These are phyloP conservation scores for Lactarius akahatsu DNA, from an alignment of 768 basidiomycete genomes.

Conservation along the genomic window DNA sequence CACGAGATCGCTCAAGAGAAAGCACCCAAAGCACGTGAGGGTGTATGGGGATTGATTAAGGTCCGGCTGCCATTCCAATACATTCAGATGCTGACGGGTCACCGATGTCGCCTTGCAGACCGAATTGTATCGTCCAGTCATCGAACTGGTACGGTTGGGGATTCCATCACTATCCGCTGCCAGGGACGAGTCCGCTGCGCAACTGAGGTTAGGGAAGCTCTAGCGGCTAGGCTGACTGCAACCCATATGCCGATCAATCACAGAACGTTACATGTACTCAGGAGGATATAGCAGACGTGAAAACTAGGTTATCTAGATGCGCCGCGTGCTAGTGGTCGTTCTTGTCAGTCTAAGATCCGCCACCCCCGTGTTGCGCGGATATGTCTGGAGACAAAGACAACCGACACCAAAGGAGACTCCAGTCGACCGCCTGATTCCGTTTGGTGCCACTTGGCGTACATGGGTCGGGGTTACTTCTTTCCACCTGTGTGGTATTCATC, in stretches of 20 bases:
- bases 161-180: constrained; percentile 37
- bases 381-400: neutral
- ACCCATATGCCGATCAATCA: neutral
- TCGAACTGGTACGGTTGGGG: constrained; percentile 43
- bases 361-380: neutral
- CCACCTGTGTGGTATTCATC: neutral
- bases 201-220: constrained; percentile 40
- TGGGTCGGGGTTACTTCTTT: neutral
- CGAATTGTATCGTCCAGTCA: constrained; percentile 55
- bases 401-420: neutral
- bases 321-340: neutral
- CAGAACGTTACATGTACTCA: neutral
- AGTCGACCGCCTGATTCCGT: neutral
- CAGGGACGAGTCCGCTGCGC: constrained; percentile 52
- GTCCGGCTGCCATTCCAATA: constrained; percentile 35
- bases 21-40: constrained; percentile 50
- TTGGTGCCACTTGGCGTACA: neutral
- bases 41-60: constrained; percentile 77
- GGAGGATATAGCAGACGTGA: neutral
- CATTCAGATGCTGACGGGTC: constrained; percentile 5
- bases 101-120: constrained; percentile 38
- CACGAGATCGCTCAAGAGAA: constrained; percentile 58
- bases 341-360: neutral
- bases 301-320: neutral
- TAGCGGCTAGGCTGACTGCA: neutral